These are phyloP conservation scores for Cladophialophora exuberans DNA, from an alignment of 2,329 filamentous ascomycete species.

Conservation along the genomic window DNA sequence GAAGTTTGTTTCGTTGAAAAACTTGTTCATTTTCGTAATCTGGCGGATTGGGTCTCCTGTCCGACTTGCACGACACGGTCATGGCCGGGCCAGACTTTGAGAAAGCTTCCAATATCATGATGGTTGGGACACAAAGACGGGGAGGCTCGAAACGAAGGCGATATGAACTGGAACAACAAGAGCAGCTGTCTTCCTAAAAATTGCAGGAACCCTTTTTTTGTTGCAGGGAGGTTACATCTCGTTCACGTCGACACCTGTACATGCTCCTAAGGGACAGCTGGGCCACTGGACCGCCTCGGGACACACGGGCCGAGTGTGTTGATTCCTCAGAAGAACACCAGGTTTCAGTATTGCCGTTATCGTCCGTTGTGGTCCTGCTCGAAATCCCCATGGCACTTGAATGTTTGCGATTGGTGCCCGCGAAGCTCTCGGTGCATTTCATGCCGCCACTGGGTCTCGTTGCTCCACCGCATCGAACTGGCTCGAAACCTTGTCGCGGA, in stretches of 20 bases:
- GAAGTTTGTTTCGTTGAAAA: slow-evolving; percentile 58
- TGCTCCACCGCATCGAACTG: neutral
- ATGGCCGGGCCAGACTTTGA: neutral
- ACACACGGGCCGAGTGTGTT: neutral
- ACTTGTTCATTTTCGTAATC: slow-evolving; percentile 37
- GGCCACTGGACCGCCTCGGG: neutral
- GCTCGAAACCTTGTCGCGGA: neutral
- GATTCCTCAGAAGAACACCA: neutral
- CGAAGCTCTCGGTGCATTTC: neutral
- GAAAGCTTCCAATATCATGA: neutral
- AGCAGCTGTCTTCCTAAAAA: neutral
- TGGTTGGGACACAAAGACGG: neutral
- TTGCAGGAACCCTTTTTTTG: neutral
- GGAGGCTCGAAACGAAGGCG: neutral
- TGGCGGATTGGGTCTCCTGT: neutral
- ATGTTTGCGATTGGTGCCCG: neutral
- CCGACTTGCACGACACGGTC: neutral
- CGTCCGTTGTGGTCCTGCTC: neutral
- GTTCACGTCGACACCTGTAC: neutral
- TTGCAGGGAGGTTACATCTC: neutral
- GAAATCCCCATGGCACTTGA: neutral
- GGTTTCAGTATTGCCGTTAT: neutral
- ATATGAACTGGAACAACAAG: neutral
- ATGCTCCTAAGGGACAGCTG: neutral
- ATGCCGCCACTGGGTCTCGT: neutral